Evolutionary conservation across 2,329 filamentous ascomycete species (phyloP).

Genomic region (Chaetomium olivaceum): DNA sequence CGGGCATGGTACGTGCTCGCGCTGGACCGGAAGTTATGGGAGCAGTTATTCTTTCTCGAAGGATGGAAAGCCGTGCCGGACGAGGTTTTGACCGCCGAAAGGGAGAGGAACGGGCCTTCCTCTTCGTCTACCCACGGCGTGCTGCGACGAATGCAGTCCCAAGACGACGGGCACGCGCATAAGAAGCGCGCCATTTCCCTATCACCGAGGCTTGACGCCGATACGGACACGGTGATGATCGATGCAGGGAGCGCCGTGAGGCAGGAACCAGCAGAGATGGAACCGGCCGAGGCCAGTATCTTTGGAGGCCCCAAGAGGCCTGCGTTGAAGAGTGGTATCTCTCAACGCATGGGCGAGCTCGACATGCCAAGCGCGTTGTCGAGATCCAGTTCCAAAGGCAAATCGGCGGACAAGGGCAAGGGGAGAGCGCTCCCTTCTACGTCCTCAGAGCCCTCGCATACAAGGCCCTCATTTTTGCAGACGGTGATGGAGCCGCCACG

Average conservation of each 20-base stretch:
- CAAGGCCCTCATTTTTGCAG: conserved; percentile 34
- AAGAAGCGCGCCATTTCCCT: conserved; percentile 57
- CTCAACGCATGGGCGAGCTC: conserved; percentile 35
- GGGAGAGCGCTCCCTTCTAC: conserved; percentile 31
- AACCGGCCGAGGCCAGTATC: conserved; percentile 33
- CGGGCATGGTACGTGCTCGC: conserved; percentile 79
- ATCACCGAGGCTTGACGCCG: conserved; percentile 40
- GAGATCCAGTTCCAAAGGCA: conserved; percentile 36
- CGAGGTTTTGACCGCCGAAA: conserved; percentile 69
- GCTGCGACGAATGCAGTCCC: conserved; percentile 45
- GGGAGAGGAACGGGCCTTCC: conserved; percentile 51
- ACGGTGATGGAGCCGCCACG: conserved; percentile 36
- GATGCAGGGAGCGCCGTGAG: conserved; percentile 37
- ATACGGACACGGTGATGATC: conserved; percentile 48
- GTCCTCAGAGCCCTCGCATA: conserved; percentile 5
- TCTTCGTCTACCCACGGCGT: conserved; percentile 40
- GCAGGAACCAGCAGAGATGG: conserved; percentile 34
- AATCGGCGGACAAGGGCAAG: conserved; percentile 39
- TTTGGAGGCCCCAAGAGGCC: conserved; percentile 35
- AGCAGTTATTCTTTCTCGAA: conserved; percentile 76
- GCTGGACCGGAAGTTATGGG: conserved; percentile 84
- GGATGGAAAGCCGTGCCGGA: conserved; percentile 75
- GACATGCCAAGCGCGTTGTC: conserved; percentile 42
- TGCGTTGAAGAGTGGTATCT: conserved; percentile 24
- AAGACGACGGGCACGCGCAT: conserved; percentile 52